Base-by-base conservation (phyloP, 306 rosid species). In the Dryas alaskensis region DNA sequence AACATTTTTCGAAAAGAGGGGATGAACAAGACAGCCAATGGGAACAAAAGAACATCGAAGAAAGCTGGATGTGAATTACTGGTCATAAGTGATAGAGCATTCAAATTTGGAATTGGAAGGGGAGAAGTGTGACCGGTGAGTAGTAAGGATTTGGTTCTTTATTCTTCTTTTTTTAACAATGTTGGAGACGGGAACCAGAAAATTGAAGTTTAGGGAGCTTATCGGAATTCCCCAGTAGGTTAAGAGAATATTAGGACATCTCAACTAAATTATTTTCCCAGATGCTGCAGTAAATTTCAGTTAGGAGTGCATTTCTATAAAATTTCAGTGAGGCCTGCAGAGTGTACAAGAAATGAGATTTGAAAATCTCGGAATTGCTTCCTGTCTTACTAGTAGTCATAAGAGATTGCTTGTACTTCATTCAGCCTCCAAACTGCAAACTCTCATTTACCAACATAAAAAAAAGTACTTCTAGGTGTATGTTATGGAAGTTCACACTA, bases 281-380 rank as follows among this genome's bases (percentile, higher is more conserved):
- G 42, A 69, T 53, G 61, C 40, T 0, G 4, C 13, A 40, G 51
- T 44, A 49, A 43, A 60, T 61, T 14, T 53, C 70, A 48, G 49
- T 10, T 40, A 10, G 22, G 64, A 60, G 57, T 60, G 25, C 42
- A 49, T 5, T 39, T 49, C 7, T 46, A 1, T n/a, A 10, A 16
- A 46, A 37, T 57, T n/a, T n/a, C n/a, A n/a, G 45, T 31, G 10
- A 51, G 79, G 55, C 58, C 49, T 57, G 51, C 45, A 14, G 58
- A 60, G 40, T 68, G 62, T 16, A n/a, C 12, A 59, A 17, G 39
- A 68, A 59, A 17, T 16, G 48, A 49, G 48, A 37, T 49, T 47
- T 17, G 16, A 43, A 37, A 57, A 37, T 58, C 52, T 61, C 8
- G 9, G 19, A 25, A 19, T 17, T 40, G 52, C 42, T n/a, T 43